Evolutionary conservation across 345 rosid genomes (phyloP).

Genomic region (Schrenkiella parvula): DNA sequence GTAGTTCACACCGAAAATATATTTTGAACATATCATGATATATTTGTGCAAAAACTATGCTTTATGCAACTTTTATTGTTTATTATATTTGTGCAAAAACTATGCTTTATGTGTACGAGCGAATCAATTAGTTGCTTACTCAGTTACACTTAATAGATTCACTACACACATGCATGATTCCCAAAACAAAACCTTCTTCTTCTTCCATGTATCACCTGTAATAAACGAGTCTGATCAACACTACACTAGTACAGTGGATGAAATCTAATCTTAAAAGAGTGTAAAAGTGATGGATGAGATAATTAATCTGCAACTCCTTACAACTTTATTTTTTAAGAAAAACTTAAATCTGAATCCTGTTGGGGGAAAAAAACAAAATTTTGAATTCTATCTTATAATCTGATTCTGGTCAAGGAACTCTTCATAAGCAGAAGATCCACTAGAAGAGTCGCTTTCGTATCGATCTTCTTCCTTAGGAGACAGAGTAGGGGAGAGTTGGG

Average conservation of each 20-base stretch:
- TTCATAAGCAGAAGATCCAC: conserved; percentile 38
- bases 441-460: conserved; percentile 31
- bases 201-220: not conserved
- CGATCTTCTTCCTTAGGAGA: conserved; percentile 34
- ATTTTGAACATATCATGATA: too few species aligned
- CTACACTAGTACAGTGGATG: not conserved
- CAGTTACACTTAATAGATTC: not conserved
- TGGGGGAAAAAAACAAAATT: not conserved
- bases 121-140: not conserved
- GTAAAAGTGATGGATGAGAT: not conserved
- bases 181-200: not conserved
- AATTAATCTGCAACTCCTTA: not conserved
- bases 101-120: not conserved
- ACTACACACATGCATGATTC: not conserved
- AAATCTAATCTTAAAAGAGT: conserved; percentile 5
- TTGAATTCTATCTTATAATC: not conserved
- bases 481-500: conserved; percentile 14
- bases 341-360: not conserved
- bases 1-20: too few species aligned
- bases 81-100: not conserved
- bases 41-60: too few species aligned
- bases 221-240: not conserved
- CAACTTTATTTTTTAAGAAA: too few species aligned
- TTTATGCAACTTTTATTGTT: not conserved
- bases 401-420: conserved; percentile 34